Conservation (phyloP, 208 protist genomes). For the Leishmania tropica region DNA sequence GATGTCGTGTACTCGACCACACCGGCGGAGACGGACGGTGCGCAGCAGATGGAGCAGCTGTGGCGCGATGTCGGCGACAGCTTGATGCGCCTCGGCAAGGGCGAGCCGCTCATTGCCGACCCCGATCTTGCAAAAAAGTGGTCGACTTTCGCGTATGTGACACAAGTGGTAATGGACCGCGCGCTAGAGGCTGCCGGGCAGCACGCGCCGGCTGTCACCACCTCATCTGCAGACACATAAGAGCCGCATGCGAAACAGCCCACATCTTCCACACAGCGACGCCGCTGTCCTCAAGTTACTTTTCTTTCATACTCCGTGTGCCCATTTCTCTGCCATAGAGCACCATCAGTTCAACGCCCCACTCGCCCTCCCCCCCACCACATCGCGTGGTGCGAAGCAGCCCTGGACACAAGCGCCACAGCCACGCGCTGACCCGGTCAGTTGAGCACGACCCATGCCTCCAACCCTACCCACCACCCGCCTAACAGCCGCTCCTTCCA, state of each 20-base stretch:
- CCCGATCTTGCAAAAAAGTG: conserved; percentile 53
- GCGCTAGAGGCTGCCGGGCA: conserved; percentile 49
- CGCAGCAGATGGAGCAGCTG: conserved; percentile 61
- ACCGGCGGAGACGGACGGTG: conserved; percentile 36
- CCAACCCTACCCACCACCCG: background rate
- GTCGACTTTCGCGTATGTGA: conserved; percentile 49
- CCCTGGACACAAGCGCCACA: background rate
- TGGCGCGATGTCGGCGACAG: conserved; percentile 68
- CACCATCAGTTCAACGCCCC: too few relatives aligned
- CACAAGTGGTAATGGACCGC: conserved; percentile 63
- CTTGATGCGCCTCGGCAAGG: conserved; percentile 44
- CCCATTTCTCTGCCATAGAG: too few relatives aligned
- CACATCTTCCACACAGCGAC: background rate
- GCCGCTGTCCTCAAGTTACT: background rate
- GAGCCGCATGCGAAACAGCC: background rate
- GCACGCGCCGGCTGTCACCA: conserved; percentile 10
- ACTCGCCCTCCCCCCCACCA: too few relatives aligned
- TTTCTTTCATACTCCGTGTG: background rate
- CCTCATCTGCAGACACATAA: background rate
- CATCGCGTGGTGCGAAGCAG: too few relatives aligned
- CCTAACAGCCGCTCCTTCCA: background rate
- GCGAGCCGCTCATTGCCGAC: conserved; percentile 46
- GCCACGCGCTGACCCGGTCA: background rate
- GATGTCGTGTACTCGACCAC: conserved; percentile 35
- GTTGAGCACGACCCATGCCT: background rate